phyloP scores from a whole-genome alignment of 495 filamentous ascomycete genomes.

The Aspergillus conjunctus region DNA sequence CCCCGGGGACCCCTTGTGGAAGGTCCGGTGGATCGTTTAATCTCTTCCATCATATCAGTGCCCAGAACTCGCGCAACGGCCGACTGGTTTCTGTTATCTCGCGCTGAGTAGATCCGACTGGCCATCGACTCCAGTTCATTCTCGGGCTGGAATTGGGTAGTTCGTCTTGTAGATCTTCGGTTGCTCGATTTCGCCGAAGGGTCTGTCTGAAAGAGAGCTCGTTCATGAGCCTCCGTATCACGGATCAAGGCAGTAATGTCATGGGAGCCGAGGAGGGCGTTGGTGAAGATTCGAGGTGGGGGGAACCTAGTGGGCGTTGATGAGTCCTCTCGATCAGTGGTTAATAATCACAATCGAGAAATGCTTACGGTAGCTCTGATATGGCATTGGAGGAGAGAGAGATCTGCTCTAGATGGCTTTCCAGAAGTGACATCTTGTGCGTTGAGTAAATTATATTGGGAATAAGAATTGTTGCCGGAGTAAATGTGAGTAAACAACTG shows the following conservation, averaged over 20 bases:
- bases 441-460: not conserved
- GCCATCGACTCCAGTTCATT: conserved; percentile 48
- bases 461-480: not conserved
- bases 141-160: conserved; percentile 48
- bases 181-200: conserved; percentile 52
- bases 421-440: conserved; percentile 68
- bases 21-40: conserved; percentile 59
- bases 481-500: conserved; percentile 9
- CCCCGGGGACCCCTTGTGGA: conserved; percentile 48
- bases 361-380: conserved; percentile 74
- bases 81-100: conserved; percentile 70
- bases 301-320: conserved; percentile 64
- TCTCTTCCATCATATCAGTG: conserved; percentile 80
- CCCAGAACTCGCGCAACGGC: conserved; percentile 90
- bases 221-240: conserved; percentile 93
- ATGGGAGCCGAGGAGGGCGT: conserved; percentile 80
- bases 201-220: conserved; percentile 90
- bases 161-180: conserved; percentile 49
- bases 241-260: conserved; percentile 95
- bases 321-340: conserved; percentile 1
- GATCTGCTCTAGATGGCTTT: conserved; percentile 90
- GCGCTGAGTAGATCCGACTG: conserved; percentile 52
- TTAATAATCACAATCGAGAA: not conserved
- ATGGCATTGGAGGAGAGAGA: conserved; percentile 79
- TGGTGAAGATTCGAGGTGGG: conserved; percentile 92